A percentile compares a stretch with the other conserved stretches of the same genome.
phyloP scores from a whole-genome alignment of 495 filamentous ascomycete species.

The Hyaloscypha bicolor region DNA sequence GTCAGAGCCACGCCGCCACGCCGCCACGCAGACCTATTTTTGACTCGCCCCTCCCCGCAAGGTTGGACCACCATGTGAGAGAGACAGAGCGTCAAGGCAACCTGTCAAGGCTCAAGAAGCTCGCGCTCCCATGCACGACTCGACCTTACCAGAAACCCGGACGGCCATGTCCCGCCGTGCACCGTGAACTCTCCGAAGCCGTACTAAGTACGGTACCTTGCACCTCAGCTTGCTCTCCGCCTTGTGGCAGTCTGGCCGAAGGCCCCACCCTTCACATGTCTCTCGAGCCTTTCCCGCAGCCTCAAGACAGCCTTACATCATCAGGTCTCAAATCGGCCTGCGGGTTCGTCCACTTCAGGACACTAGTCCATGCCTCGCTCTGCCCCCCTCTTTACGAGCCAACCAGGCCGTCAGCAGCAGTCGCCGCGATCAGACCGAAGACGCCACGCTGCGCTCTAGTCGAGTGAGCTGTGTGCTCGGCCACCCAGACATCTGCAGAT shows the following conservation, averaged over 20 bases:
- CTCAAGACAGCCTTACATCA: constrained; percentile 1
- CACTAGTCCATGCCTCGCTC: not conserved
- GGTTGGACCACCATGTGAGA: not conserved
- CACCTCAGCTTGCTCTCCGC: not conserved
- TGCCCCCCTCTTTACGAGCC: not conserved
- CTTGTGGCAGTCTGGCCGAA: not conserved
- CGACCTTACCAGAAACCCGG: not conserved
- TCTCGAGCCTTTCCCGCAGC: not conserved
- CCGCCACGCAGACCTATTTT: not conserved
- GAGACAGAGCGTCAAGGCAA: not conserved
- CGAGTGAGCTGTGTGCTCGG: not conserved
- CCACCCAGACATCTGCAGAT: constrained; percentile 1
- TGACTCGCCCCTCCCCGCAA: not conserved
- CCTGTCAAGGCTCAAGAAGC: not conserved
- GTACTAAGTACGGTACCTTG: constrained; percentile 3
- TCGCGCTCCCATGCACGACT: not conserved
- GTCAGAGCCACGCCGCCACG: not conserved
- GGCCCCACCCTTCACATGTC: not conserved
- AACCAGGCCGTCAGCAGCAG: not conserved
- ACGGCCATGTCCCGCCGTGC: not conserved
- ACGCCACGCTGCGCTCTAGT: not conserved
- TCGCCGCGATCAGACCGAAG: not conserved
- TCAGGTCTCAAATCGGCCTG: constrained; percentile 1
- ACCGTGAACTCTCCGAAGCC: not conserved
- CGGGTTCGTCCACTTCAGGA: not conserved